phyloP scores from a whole-genome alignment of 2,329 filamentous ascomycete genomes.

The Colletotrichum sp. region DNA sequence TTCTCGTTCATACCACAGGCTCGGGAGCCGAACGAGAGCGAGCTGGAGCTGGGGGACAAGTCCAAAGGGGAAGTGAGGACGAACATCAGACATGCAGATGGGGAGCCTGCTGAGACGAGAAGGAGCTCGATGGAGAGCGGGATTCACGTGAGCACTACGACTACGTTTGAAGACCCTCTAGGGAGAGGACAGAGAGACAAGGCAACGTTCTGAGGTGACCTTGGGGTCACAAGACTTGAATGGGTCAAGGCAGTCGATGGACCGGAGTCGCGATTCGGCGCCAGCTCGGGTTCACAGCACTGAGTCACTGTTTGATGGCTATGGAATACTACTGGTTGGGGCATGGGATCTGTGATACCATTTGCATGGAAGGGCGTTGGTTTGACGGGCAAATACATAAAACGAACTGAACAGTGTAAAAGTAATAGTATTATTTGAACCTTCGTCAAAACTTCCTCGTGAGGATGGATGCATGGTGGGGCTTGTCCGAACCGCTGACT shows the following conservation, averaged over 20 bases:
- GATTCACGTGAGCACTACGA: conserved; percentile 23
- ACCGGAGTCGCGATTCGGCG: background rate
- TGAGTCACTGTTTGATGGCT: background rate
- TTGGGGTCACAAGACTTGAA: background rate
- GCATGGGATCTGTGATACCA: background rate
- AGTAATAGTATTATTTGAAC: background rate
- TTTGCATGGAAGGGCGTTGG: background rate
- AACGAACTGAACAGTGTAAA: background rate
- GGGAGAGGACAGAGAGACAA: background rate
- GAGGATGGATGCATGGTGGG: background rate
- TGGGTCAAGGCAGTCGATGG: background rate
- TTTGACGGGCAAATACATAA: background rate
- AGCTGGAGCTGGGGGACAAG: conserved; percentile 34
- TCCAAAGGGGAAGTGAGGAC: conserved; percentile 33
- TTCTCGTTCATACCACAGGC: background rate
- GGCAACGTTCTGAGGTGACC: background rate
- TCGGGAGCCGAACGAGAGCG: conserved; percentile 26
- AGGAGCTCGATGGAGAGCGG: conserved; percentile 14
- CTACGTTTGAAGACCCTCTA: background rate
- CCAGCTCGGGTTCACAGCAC: background rate
- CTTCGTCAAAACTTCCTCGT: background rate
- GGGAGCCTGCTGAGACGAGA: background rate
- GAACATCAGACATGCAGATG: conserved; percentile 25
- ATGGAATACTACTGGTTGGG: background rate
- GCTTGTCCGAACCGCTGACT: background rate